Evolutionary conservation across 306 rosid genomes (phyloP).

Genomic region (Trichosanthes truncata): DNA sequence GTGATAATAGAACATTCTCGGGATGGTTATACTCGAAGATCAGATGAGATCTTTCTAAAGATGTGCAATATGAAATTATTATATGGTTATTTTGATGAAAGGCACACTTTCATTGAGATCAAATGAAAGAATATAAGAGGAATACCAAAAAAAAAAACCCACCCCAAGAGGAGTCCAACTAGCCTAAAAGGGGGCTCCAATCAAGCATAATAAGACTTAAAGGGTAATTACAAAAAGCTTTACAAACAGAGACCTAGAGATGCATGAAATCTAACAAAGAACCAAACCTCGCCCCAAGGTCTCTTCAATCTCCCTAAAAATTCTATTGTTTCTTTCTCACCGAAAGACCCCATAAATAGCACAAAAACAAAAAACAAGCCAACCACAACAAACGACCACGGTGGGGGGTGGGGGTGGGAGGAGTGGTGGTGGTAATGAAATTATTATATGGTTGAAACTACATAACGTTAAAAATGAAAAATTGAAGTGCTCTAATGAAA

Average conservation of each 20-base stretch:
- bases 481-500: not conserved
- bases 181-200: not conserved
- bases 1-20: not conserved
- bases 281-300: not conserved
- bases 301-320: not conserved
- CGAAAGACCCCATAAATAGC: not conserved
- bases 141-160: no score
- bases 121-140: not conserved
- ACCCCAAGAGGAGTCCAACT: not conserved
- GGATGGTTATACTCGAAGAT: not conserved
- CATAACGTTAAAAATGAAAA: not conserved
- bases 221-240: not conserved
- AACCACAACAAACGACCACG: not conserved
- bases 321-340: not conserved
- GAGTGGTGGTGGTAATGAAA: not conserved
- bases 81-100: not conserved
- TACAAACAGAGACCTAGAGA: not conserved
- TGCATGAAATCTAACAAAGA: not conserved
- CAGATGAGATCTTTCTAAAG: not conserved
- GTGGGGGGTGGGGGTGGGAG: no score
- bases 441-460: not conserved
- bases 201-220: not conserved
- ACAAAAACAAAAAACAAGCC: not conserved
- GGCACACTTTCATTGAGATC: not conserved
- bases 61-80: not conserved